Evolutionary conservation across 345 rosid genomes (phyloP).

Genomic region (Melaleuca alternifolia): DNA sequence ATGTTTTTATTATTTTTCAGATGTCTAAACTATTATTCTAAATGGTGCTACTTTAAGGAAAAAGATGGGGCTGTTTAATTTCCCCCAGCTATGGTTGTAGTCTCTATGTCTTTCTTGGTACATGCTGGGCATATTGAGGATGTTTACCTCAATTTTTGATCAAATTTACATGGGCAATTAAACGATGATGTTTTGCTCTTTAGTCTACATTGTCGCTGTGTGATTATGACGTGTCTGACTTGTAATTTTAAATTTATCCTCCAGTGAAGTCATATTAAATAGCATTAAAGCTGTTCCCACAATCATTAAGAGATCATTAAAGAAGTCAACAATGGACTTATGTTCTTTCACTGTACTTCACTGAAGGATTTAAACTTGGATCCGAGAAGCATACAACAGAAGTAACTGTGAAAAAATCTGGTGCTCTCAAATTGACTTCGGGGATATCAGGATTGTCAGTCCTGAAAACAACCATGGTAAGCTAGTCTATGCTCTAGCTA

Average conservation of each 20-base stretch:
- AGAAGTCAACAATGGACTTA: not conserved
- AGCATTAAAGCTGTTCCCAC: not conserved
- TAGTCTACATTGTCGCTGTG: not conserved
- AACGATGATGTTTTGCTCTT: not conserved
- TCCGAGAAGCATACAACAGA: constrained; percentile 81
- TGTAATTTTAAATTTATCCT: not conserved
- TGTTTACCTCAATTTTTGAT: not conserved
- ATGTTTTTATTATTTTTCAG: not conserved
- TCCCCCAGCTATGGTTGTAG: not conserved
- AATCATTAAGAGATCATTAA: not conserved
- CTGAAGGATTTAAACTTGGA: constrained; percentile 89
- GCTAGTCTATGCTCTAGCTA: not conserved
- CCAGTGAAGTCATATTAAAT: not conserved
- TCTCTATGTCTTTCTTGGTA: not conserved
- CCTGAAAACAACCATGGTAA: constrained; percentile 88
- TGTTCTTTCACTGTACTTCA: not conserved
- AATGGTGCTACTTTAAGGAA: not conserved
- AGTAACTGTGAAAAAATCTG: constrained; percentile 57
- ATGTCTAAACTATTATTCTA: not conserved
- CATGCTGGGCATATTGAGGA: not conserved
- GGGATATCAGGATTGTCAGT: constrained; percentile 67
- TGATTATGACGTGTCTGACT: not conserved
- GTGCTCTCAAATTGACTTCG: constrained; percentile 50
- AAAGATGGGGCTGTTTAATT: not conserved
- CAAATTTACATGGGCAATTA: not conserved